A percentile compares a stretch with the other conserved stretches of the same genome.
phyloP scores from a whole-genome alignment of 1,284 basidiomycete species.

The Testicularia cyperi region DNA sequence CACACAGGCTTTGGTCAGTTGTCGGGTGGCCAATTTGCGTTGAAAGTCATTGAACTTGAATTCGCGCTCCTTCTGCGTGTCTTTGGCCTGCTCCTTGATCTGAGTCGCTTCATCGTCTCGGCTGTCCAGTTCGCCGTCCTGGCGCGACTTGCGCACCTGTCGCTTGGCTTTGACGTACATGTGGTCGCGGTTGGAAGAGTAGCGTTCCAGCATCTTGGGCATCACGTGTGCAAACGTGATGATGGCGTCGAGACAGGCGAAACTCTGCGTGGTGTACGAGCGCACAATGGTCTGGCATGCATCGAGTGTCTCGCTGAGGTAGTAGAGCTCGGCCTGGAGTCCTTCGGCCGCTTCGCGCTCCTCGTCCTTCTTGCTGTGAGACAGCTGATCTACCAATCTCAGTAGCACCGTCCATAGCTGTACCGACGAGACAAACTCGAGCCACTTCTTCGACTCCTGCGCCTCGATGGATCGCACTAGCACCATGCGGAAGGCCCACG shows the following conservation, averaged over 20 bases:
- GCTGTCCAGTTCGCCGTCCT: conserved; percentile 33
- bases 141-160: conserved; percentile 33
- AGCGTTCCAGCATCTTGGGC: conserved; percentile 56
- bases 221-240: conserved; percentile 51
- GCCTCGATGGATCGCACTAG: conserved; percentile 44
- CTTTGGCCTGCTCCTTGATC: conserved; percentile 31
- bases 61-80: conserved; percentile 42
- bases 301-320: conserved; percentile 52
- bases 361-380: conserved; percentile 31
- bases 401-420: conserved; percentile 57
- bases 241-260: conserved; percentile 51
- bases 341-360: conserved; percentile 50
- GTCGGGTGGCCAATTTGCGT: conserved; percentile 44
- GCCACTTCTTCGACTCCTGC: conserved; percentile 47
- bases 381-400: conserved; percentile 50
- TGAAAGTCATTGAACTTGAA: conserved; percentile 57
- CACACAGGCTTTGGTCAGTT: conserved; percentile 49
- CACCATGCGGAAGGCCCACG: conserved; percentile 56
- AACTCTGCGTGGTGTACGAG: conserved; percentile 52
- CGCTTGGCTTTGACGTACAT: conserved; percentile 53
- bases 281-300: conserved; percentile 44
- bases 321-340: conserved; percentile 55
- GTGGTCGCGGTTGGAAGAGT: conserved; percentile 49
- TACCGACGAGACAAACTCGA: conserved; percentile 53
- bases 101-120: conserved; percentile 32